Conservation (phyloP, 2,329 filamentous ascomycete species). For the Davidsoniella neocaledoniae region DNA sequence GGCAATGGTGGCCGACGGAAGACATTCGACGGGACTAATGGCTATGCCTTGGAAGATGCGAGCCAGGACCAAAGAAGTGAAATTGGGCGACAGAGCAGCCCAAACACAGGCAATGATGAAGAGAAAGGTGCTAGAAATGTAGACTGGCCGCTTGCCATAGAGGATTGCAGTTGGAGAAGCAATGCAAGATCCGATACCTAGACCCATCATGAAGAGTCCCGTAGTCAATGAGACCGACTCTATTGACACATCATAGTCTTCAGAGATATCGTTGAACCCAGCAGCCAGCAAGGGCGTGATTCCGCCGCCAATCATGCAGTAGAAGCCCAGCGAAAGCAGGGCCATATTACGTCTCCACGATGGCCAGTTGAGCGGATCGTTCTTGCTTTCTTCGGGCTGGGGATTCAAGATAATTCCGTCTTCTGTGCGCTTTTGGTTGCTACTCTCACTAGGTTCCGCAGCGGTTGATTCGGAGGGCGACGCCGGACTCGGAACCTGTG, state of each 20-base stretch:
- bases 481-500: constrained; percentile 6
- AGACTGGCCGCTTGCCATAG: constrained; percentile 80
- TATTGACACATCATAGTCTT: constrained; percentile 45
- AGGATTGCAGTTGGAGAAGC: constrained; percentile 83
- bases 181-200: constrained; percentile 70
- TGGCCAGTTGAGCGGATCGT: constrained; percentile 89
- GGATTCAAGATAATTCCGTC: constrained; percentile 84
- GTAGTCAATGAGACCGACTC: constrained; percentile 72
- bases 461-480: constrained; percentile 5
- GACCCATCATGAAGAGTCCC: constrained; percentile 83
- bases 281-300: constrained; percentile 84
- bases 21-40: constrained; percentile 77
- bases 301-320: constrained; percentile 84
- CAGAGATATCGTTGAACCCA: constrained; percentile 68
- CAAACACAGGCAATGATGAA: constrained; percentile 65
- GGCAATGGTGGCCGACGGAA: constrained; percentile 84
- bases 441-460: constrained; percentile 19
- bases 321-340: constrained; percentile 69
- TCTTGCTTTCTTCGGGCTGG: constrained; percentile 76
- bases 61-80: constrained; percentile 61
- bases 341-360: constrained; percentile 64
- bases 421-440: constrained; percentile 52
- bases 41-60: constrained; percentile 77
- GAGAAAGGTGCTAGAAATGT: constrained; percentile 59
- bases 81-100: constrained; percentile 73